These are phyloP conservation scores for Ophiosphaerella herpotricha DNA, from an alignment of 2,329 filamentous ascomycete genomes.

Conservation along the genomic window DNA sequence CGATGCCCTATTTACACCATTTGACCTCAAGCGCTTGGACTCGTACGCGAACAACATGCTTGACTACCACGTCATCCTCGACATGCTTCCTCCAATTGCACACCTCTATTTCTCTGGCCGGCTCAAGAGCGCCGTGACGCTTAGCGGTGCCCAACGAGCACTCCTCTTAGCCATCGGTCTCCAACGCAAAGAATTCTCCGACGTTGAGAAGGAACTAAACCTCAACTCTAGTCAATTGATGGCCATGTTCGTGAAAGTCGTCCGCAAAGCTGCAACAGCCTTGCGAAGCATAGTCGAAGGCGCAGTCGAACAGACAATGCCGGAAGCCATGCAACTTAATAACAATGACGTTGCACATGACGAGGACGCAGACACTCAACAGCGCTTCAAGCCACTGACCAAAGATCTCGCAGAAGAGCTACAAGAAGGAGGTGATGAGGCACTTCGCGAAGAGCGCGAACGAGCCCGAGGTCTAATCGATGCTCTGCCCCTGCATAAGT, in stretches of 20 bases:
- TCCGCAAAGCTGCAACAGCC: conserved; percentile 81
- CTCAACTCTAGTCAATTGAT: conserved; percentile 79
- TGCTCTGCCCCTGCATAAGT: conserved; percentile 85
- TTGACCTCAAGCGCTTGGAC: conserved; percentile 92
- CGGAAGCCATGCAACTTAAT: conserved; percentile 49
- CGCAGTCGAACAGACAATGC: conserved; percentile 59
- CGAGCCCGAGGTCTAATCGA: conserved; percentile 90
- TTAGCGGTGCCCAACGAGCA: conserved; percentile 82
- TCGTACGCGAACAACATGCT: conserved; percentile 96
- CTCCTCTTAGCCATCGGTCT: conserved; percentile 87
- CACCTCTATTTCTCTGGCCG: conserved; percentile 83
- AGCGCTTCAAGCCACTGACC: conserved; percentile 70
- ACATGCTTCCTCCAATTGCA: conserved; percentile 83
- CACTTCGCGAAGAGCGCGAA: conserved; percentile 67
- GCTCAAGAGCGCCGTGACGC: conserved; percentile 67
- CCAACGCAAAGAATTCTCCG: conserved; percentile 85
- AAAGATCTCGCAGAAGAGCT: conserved; percentile 79
- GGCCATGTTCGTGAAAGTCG: conserved; percentile 96
- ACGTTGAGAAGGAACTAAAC: conserved; percentile 76
- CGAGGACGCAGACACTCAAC: conserved; percentile 63
- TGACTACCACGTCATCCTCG: conserved; percentile 96
- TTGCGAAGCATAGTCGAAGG: conserved; percentile 77
- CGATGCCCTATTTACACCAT: conserved; percentile 80
- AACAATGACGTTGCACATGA: conserved; percentile 58
- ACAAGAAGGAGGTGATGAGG: conserved; percentile 79